Conservation (phyloP, 495 filamentous ascomycete genomes). For the Penicillium flavigenum region DNA sequence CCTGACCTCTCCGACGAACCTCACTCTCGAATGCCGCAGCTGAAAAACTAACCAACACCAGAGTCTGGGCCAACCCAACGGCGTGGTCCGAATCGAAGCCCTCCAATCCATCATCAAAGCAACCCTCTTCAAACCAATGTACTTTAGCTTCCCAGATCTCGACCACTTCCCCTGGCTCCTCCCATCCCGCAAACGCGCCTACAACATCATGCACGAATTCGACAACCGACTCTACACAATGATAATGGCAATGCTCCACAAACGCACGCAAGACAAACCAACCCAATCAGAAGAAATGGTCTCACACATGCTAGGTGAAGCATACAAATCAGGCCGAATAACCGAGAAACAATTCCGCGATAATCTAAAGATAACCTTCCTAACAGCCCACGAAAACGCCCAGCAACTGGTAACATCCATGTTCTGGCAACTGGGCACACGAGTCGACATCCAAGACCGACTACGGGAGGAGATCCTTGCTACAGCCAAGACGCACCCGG, state of each 20-base stretch:
- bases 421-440: constrained; percentile 33
- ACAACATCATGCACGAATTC: constrained; percentile 32
- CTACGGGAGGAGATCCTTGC: constrained; percentile 30
- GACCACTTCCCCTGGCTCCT: constrained; percentile 32
- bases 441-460: constrained; percentile 26
- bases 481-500: not conserved
- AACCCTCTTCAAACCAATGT: constrained; percentile 40
- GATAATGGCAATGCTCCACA: constrained; percentile 21
- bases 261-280: constrained; percentile 3
- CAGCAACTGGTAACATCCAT: constrained; percentile 34
- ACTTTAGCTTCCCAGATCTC: constrained; percentile 40
- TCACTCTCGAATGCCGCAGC: not conserved
- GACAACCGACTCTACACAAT: constrained; percentile 23
- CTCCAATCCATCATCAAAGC: constrained; percentile 33
- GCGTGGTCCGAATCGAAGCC: constrained; percentile 22
- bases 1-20: not conserved
- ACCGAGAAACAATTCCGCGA: constrained; percentile 34
- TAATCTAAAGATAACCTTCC: constrained; percentile 37
- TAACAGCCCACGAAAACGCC: constrained; percentile 38
- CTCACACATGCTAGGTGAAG: constrained; percentile 27
- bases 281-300: constrained; percentile 16
- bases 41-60: not conserved
- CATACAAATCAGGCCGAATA: constrained; percentile 23
- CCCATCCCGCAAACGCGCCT: constrained; percentile 25
- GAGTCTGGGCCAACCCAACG: constrained; percentile 7